phyloP scores from a whole-genome alignment of 495 filamentous ascomycete genomes.

The Daldinia concentrica region DNA sequence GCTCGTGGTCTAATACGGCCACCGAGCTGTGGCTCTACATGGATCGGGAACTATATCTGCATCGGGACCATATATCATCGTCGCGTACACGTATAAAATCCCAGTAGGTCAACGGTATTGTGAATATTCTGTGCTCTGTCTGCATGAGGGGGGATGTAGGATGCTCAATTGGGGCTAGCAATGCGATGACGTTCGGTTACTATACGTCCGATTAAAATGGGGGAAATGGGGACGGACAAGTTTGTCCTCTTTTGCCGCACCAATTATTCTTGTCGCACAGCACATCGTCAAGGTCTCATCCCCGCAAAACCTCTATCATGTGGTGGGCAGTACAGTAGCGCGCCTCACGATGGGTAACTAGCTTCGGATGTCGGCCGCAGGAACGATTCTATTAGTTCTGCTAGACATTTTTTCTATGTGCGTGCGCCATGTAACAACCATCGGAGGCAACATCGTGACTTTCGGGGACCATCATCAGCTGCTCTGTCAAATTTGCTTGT shows the following conservation, averaged over 20 bases:
- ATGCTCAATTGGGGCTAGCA: slow-evolving; percentile 29
- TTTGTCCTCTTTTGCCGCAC: slow-evolving; percentile 37
- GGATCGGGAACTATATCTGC: slow-evolving; percentile 33
- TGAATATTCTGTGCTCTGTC: slow-evolving; percentile 6
- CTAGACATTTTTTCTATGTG: background rate
- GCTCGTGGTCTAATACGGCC: slow-evolving; percentile 34
- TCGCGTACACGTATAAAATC: slow-evolving; percentile 27
- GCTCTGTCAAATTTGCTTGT: slow-evolving; percentile 2
- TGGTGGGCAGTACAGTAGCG: slow-evolving; percentile 34
- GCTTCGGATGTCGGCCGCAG: slow-evolving; percentile 30
- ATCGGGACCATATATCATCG: slow-evolving; percentile 27
- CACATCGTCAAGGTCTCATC: slow-evolving; percentile 22
- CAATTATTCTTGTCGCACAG: slow-evolving; percentile 32
- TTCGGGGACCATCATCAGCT: slow-evolving; percentile 14
- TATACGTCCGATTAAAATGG: slow-evolving; percentile 42
- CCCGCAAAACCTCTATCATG: slow-evolving; percentile 37
- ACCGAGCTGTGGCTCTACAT: slow-evolving; percentile 23
- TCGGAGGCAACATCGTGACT: slow-evolving; percentile 9
- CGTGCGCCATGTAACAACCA: background rate
- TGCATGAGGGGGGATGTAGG: slow-evolving; percentile 41
- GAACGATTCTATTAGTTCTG: slow-evolving; percentile 17
- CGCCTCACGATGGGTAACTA: slow-evolving; percentile 29
- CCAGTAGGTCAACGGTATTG: slow-evolving; percentile 19
- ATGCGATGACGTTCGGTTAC: slow-evolving; percentile 41
- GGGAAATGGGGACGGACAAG: slow-evolving; percentile 26